A percentile compares a stretch with the other conserved stretches of the same genome.
These are phyloP conservation scores for Bonia amplexicaulis DNA, from an alignment of 176 grass and related monocot genomes.

Conservation along the genomic window DNA sequence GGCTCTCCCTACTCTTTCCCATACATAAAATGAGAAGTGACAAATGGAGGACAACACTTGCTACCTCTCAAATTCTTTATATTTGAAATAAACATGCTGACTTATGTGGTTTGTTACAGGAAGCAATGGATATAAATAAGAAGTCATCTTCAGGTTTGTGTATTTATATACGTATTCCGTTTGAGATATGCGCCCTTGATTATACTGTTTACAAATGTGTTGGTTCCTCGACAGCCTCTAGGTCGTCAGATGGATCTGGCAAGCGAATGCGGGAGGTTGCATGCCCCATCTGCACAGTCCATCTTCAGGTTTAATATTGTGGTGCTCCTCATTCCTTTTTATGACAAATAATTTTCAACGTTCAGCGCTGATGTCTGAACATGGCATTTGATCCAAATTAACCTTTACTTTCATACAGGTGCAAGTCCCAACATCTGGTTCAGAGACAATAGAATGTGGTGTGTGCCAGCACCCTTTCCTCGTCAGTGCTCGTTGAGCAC, in stretches of 20 bases:
- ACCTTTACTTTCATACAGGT: conserved; percentile 39
- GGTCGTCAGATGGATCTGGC: conserved; percentile 54
- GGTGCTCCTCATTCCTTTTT: neutral
- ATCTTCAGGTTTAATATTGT: conserved; percentile 66
- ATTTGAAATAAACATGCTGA: neutral
- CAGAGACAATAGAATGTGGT: conserved; percentile 89
- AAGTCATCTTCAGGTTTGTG: conserved; percentile 77
- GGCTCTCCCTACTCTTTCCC: neutral
- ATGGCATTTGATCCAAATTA: neutral
- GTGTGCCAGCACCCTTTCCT: conserved; percentile 96
- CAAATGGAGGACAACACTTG: neutral
- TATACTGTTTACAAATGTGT: neutral
- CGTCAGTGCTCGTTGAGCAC: conserved; percentile 66
- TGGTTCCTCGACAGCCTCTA: conserved; percentile 41
- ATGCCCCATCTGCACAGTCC: conserved; percentile 84
- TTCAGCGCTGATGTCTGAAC: neutral
- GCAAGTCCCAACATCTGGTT: conserved; percentile 77
- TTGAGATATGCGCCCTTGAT: neutral
- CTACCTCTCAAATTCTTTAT: neutral
- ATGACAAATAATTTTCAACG: accelerated
- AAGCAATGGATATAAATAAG: conserved; percentile 95
- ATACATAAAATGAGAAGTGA: neutral
- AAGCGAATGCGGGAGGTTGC: conserved; percentile 83
- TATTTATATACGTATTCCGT: neutral
- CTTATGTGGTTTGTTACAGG: conserved; percentile 46